Evolutionary conservation across 2,329 filamentous ascomycete species (phyloP).

Genomic region (Emmonsiellopsis sp.): DNA sequence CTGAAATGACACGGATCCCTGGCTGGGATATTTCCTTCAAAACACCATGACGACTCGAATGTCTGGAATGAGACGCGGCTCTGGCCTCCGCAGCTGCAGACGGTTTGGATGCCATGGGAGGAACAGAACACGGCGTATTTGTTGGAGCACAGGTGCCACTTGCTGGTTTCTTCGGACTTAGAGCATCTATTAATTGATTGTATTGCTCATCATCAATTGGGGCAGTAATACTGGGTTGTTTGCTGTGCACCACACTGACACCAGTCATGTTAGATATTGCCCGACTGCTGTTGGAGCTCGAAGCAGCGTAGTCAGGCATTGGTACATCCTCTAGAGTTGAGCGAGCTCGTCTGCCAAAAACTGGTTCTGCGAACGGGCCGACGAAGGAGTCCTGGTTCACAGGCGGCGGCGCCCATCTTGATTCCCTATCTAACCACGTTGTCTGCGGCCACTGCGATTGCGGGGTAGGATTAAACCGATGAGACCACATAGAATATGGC

Average conservation of each 20-base stretch:
- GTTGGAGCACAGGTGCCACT: conserved; percentile 23
- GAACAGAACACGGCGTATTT: conserved; percentile 19
- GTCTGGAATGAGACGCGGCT: conserved; percentile 17
- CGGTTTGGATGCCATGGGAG: conserved; percentile 16
- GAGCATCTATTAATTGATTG: conserved; percentile 25
- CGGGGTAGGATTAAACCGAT: conserved; percentile 22
- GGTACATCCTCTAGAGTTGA: conserved; percentile 36
- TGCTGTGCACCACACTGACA: conserved; percentile 33
- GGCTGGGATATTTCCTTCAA: conserved; percentile 22
- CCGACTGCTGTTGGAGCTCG: conserved; percentile 30
- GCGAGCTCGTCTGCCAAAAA: conserved; percentile 19
- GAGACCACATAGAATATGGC: conserved; percentile 17
- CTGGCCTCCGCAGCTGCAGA: conserved; percentile 22
- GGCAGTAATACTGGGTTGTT: conserved; percentile 25
- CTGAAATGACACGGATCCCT: conserved; percentile 23
- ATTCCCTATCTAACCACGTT: conserved; percentile 13
- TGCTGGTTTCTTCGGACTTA: conserved; percentile 25
- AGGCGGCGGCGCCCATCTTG: conserved; percentile 20
- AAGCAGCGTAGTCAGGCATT: conserved; percentile 40
- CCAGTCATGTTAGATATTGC: conserved; percentile 32
- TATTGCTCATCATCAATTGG: conserved; percentile 29
- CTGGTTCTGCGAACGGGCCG: conserved; percentile 24
- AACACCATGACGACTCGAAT: conserved; percentile 12
- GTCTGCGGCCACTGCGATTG: conserved; percentile 16
- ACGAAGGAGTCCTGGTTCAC: conserved; percentile 32